Conservation (phyloP, 2,329 filamentous ascomycete genomes). For the Phaeosphaeriaceae sp. region DNA sequence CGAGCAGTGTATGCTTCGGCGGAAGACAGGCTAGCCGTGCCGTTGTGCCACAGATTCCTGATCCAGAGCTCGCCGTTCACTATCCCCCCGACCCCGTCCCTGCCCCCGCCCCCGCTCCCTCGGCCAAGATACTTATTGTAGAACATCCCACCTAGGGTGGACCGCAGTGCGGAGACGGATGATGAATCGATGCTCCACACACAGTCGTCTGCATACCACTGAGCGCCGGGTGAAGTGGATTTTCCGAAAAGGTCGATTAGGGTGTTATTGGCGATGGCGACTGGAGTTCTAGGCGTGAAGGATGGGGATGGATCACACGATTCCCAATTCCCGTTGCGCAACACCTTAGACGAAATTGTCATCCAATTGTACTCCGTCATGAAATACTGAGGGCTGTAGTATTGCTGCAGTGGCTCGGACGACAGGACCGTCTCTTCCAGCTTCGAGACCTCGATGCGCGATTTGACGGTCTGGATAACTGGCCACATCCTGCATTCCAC, state of each 20-base stretch:
- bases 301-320: not conserved
- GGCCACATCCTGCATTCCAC: no score
- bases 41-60: not conserved
- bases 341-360: not conserved
- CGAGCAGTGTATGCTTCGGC: not conserved
- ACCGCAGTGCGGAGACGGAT: not conserved
- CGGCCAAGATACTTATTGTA: not conserved
- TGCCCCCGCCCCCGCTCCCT: not conserved
- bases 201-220: conserved; percentile 2
- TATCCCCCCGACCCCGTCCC: not conserved
- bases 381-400: not conserved
- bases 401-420: not conserved
- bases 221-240: no score
- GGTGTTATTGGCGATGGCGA: not conserved
- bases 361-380: not conserved
- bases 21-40: not conserved
- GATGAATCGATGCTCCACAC: conserved; percentile 3
- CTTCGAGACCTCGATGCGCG: not conserved
- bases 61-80: not conserved
- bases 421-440: not conserved
- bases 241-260: not conserved
- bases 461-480: no score
- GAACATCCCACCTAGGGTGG: not conserved
- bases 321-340: not conserved
- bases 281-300: not conserved